A percentile compares a stretch with the other conserved stretches of the same genome.
These are phyloP conservation scores for Vinca minor DNA, from an alignment of 257 asterid genomes.

Conservation along the genomic window DNA sequence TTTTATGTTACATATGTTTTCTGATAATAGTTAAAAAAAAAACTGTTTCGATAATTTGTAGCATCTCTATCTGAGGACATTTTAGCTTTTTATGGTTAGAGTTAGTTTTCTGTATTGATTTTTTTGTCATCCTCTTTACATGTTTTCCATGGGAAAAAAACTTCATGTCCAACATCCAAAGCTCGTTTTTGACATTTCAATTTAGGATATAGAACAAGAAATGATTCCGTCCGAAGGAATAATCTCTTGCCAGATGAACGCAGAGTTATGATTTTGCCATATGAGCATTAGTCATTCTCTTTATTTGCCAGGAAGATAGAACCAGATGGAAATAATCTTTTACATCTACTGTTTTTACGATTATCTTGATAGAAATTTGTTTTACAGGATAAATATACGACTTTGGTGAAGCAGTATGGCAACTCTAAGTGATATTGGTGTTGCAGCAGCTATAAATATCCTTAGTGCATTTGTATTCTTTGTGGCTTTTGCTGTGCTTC, in stretches of 20 bases:
- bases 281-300: too few species aligned
- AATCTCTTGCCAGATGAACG: too few species aligned
- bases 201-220: background rate
- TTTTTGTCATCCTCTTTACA: background rate
- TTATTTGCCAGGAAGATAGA: too few species aligned
- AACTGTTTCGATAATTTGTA: background rate
- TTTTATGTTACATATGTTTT: too few species aligned
- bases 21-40: too few species aligned
- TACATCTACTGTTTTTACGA: too few species aligned
- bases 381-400: constrained; percentile 16
- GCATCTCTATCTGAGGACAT: too few species aligned
- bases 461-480: constrained; percentile 68
- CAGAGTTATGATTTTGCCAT: too few species aligned
- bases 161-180: background rate
- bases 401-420: constrained; percentile 50
- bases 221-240: background rate
- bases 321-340: too few species aligned
- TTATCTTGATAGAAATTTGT: too few species aligned
- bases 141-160: background rate
- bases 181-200: background rate
- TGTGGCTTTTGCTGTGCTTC: constrained; percentile 73
- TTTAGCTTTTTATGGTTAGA: background rate
- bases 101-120: background rate
- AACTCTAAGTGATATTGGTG: constrained; percentile 61
- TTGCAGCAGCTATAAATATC: constrained; percentile 71